These are phyloP conservation scores for Chalciporus sp. DNA, from an alignment of 1,284 basidiomycete species.

Conservation along the genomic window DNA sequence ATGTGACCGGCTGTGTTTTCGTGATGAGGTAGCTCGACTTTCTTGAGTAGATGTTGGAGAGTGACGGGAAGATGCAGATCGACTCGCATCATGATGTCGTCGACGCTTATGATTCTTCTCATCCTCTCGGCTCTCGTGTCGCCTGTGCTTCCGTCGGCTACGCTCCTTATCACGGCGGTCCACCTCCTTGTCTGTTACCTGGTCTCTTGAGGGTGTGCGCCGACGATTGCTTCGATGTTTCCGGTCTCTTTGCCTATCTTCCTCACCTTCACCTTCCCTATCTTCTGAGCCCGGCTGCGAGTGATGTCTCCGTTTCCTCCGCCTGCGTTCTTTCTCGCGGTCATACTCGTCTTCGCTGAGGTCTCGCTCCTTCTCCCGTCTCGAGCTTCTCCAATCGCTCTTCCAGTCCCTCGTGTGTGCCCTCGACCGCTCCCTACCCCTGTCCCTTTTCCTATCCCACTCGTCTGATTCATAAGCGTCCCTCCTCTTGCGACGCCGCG, in stretches of 20 bases:
- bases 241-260: conserved; percentile 16
- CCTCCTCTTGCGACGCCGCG: conserved; percentile 45
- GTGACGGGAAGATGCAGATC: conserved; percentile 10
- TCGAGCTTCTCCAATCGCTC: conserved; percentile 29
- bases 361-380: conserved; percentile 19
- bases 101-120: conserved; percentile 22
- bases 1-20: conserved; percentile 17
- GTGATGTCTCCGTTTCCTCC: conserved; percentile 28
- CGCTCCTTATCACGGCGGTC: conserved; percentile 19
- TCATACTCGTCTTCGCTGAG: conserved; percentile 15
- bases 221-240: conserved; percentile 16
- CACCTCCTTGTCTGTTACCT: conserved; percentile 6
- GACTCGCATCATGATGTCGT: conserved; percentile 25
- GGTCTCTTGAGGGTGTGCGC: conserved; percentile 18
- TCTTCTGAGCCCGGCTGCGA: conserved; percentile 32
- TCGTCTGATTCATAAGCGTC: conserved; percentile 36
- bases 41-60: conserved; percentile 5
- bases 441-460: conserved; percentile 45
- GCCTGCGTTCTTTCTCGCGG: conserved; percentile 17
- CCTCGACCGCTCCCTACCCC: conserved; percentile 42
- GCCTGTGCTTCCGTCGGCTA: conserved; percentile 24
- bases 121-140: conserved; percentile 26
- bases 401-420: conserved; percentile 27
- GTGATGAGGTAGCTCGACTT: conserved; percentile 1
- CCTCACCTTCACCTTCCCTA: conserved; percentile 8